Percentiles rank a stretch among this genome's conserved stretches.
Evolutionary conservation across 169 alveolate species (phyloP).

Genomic region (Plasmodium blacklocki): DNA sequence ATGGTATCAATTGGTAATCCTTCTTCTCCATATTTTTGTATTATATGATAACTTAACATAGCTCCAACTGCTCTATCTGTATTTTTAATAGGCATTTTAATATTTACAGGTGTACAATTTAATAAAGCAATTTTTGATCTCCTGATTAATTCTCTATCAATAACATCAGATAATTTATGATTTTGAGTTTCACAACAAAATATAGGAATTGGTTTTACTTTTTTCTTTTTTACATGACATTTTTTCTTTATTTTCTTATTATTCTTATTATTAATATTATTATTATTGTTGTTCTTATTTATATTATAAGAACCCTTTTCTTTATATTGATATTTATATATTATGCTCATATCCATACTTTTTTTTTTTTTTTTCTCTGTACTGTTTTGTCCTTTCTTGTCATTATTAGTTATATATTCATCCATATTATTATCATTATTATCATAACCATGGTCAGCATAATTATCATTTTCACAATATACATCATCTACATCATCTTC

Average conservation of each 20-base stretch:
- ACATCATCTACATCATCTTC: background rate
- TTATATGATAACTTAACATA: constrained; percentile 80
- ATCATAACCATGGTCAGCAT: background rate
- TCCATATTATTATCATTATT: too few species aligned
- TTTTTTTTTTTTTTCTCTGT: constrained; percentile 10
- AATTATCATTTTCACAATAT: background rate
- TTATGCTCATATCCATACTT: background rate
- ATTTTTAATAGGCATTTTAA: constrained; percentile 79
- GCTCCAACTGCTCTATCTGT: constrained; percentile 87
- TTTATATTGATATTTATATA: background rate
- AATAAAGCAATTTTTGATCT: constrained; percentile 57
- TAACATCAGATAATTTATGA: constrained; percentile 72
- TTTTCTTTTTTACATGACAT: constrained; percentile 54
- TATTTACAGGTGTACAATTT: constrained; percentile 67
- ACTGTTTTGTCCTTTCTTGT: background rate
- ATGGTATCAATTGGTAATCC: constrained; percentile 76
- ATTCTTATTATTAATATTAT: constrained; percentile 11
- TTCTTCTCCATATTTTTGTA: constrained; percentile 72
- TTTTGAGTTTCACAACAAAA: constrained; percentile 77
- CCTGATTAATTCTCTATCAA: constrained; percentile 76
- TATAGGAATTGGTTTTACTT: constrained; percentile 56
- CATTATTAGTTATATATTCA: background rate
- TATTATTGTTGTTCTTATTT: constrained; percentile 6
- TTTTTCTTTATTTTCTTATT: constrained; percentile 43
- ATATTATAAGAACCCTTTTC: background rate